Evolutionary conservation across 2,329 filamentous ascomycete genomes (phyloP).

Genomic region (Geosmithia morbida): DNA sequence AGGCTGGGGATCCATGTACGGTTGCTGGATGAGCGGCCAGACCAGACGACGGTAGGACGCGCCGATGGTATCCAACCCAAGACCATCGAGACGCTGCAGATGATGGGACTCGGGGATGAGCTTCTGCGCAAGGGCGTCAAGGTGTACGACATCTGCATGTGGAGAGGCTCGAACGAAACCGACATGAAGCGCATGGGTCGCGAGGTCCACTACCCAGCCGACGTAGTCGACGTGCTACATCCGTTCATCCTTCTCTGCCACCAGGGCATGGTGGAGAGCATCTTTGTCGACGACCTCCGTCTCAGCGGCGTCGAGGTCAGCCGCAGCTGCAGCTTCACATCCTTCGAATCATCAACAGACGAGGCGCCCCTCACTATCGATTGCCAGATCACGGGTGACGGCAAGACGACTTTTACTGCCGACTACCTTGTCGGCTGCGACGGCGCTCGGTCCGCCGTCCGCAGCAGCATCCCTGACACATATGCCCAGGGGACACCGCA

Average conservation of each 20-base stretch:
- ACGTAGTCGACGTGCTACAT: conserved; percentile 41
- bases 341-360: conserved; percentile 24
- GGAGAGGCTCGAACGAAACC: conserved; percentile 35
- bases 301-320: conserved; percentile 48
- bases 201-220: conserved; percentile 53
- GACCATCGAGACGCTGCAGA: conserved; percentile 59
- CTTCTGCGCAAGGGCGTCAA: conserved; percentile 52
- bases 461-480: conserved; percentile 43
- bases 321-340: conserved; percentile 33
- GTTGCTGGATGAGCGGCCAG: conserved; percentile 53
- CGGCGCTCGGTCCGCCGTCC: conserved; percentile 57
- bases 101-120: conserved; percentile 57
- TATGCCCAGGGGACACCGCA: conserved; percentile 41
- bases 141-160: conserved; percentile 64
- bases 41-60: conserved; percentile 53
- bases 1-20: conserved; percentile 51
- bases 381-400: conserved; percentile 16
- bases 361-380: conserved; percentile 15
- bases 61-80: conserved; percentile 67
- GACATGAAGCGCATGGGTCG: conserved; percentile 46
- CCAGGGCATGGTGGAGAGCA: conserved; percentile 61
- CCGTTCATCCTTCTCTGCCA: conserved; percentile 47
- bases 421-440: conserved; percentile 60
- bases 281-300: conserved; percentile 55
- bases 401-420: conserved; percentile 34